Percentiles rank a stretch among this genome's conserved stretches.
Evolutionary conservation across 2,329 filamentous ascomycete species (phyloP).

Genomic region (Alternaria panax): DNA sequence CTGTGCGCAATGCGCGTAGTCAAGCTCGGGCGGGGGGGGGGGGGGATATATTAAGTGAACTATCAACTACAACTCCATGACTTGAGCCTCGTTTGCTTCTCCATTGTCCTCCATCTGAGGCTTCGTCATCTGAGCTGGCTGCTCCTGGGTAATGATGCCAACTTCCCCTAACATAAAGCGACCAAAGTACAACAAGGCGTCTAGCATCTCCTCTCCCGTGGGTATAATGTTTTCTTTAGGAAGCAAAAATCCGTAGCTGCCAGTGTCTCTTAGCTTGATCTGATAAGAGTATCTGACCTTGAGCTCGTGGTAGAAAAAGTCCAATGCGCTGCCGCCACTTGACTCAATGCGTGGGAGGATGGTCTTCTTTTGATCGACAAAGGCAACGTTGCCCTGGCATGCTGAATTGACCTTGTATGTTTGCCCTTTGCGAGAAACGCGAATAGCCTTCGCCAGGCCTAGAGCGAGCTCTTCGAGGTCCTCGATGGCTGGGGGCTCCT

Average conservation of each 20-base stretch:
- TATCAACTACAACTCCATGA: conserved; percentile 11
- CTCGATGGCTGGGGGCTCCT: conserved; percentile 83
- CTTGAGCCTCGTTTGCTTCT: not conserved
- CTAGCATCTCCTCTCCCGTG: conserved; percentile 85
- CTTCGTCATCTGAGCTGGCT: not conserved
- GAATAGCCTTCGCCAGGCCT: conserved; percentile 87
- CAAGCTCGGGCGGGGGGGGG: too few species aligned
- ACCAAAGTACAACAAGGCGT: conserved; percentile 83
- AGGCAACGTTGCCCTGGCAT: conserved; percentile 77
- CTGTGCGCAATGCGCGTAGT: not conserved
- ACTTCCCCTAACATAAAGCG: conserved; percentile 71
- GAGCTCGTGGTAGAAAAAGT: conserved; percentile 94
- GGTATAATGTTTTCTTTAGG: conserved; percentile 87
- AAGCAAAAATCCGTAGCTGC: conserved; percentile 91
- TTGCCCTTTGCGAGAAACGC: conserved; percentile 75
- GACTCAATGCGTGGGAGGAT: conserved; percentile 69
- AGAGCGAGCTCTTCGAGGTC: conserved; percentile 90
- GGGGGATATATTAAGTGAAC: not conserved
- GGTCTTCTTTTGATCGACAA: conserved; percentile 42
- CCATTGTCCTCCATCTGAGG: not conserved
- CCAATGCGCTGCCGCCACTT: conserved; percentile 84
- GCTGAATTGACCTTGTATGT: conserved; percentile 76
- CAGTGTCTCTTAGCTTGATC: conserved; percentile 90
- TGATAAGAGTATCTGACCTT: conserved; percentile 86
- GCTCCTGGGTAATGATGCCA: conserved; percentile 30